Base-by-base conservation (phyloP, 2,329 filamentous ascomycete genomes). In the Lachnellula subtilissima region DNA sequence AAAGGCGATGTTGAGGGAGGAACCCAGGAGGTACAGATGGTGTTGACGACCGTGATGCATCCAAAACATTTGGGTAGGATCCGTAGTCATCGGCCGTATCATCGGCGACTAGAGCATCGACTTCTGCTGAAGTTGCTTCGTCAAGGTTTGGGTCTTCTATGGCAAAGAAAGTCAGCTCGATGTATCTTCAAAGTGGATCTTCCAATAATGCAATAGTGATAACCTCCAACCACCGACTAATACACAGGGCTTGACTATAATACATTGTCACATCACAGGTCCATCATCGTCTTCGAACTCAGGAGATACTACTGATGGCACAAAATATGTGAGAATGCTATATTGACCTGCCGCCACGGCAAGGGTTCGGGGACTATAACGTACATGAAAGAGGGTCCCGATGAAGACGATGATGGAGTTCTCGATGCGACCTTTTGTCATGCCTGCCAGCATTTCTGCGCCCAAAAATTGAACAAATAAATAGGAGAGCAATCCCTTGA, bases 381-480 rank as follows among this genome's bases (percentile, higher is more conserved):
- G 78, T 86, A 86, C 84, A 86, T 83, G 73, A 75, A 73, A 74
- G 59, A 32, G 55, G 71, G 69, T 69, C 71, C 74, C 74, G 76
- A 79, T 78, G 82, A 86, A 84, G 83, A 85, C 81, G 83, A 85
- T 83, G 82, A 84, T 84, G 80, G 82, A 81, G 80, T 83, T 82
- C 81, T 81, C 82, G 78, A 76, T 56, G 61, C 59, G 62, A 61
- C 59, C 59, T 54, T 57, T 58, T 60, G 9, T 53, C 62, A 61
- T 61, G 59, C 56, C 58, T 61, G 59, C 61, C 59, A 56, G 57
- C 60, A 59, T 59, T 58, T 55, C 57, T 58, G 51, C 58, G 56
- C 56, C 58, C 58, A 58, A 35, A 50, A 61, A 61, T 62, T 46
- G 60, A 61, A 63, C 52, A 57, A 65, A 61, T 50, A 52, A 61